Percentiles rank a stretch among this genome's conserved stretches.
Evolutionary conservation across 257 asterid genomes (phyloP).

Genomic region (Fraxinus anomala): DNA sequence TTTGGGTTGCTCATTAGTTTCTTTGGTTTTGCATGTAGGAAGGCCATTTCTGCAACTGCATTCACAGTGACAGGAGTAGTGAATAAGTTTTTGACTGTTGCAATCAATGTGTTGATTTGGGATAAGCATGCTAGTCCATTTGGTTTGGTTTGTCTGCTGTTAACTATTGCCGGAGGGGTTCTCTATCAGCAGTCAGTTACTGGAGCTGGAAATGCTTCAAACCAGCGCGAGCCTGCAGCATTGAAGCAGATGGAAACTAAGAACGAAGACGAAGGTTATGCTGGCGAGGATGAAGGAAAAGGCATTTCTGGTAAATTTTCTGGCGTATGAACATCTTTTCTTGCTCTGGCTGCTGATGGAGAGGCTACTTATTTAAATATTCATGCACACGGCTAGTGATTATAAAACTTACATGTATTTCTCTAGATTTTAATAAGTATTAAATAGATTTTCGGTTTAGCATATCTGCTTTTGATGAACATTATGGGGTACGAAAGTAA

Average conservation of each 20-base stretch:
- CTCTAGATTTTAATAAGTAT: neutral
- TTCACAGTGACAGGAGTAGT: constrained; percentile 97
- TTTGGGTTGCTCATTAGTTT: constrained; percentile 95
- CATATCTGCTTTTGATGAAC: neutral
- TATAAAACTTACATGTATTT: neutral
- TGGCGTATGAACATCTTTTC: constrained; percentile 44
- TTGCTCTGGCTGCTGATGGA: constrained; percentile 22
- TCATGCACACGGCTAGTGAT: constrained; percentile 14
- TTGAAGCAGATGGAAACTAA: constrained; percentile 42
- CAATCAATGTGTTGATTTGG: constrained; percentile 91
- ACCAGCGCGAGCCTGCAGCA: constrained; percentile 40
- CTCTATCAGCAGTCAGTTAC: constrained; percentile 96
- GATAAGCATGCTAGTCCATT: constrained; percentile 96
- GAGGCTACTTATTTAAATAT: constrained; percentile 24
- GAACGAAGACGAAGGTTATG: constrained; percentile 32
- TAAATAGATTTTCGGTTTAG: neutral
- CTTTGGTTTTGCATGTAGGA: constrained; percentile 95
- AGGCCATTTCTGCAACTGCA: constrained; percentile 94
- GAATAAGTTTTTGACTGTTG: constrained; percentile 91
- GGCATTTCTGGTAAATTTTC: constrained; percentile 62
- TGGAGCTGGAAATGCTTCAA: constrained; percentile 46
- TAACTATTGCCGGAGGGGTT: constrained; percentile 85
- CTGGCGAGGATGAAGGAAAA: constrained; percentile 54
- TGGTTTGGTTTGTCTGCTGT: constrained; percentile 78
- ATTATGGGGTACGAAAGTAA: constrained; percentile 3